Conservation (phyloP, 257 asterid species). For the Solanum paucissectum region DNA sequence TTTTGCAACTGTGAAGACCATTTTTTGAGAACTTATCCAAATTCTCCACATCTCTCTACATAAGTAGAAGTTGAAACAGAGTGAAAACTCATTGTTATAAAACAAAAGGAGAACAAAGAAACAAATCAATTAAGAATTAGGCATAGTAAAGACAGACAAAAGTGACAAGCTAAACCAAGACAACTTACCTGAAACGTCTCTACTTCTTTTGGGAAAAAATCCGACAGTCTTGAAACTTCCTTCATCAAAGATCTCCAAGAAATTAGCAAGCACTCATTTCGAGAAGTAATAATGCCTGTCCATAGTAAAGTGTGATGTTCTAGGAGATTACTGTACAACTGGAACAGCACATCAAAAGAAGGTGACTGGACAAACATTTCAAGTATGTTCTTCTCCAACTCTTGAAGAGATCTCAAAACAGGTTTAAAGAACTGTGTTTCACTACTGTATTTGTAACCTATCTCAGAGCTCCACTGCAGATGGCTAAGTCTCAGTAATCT, state of each 20-base stretch:
- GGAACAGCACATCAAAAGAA: constrained; percentile 45
- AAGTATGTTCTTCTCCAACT: constrained; percentile 56
- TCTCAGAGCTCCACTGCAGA: constrained; percentile 72
- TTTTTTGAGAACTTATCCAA: constrained; percentile 24
- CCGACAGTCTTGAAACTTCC: constrained; percentile 32
- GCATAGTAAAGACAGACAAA: background rate
- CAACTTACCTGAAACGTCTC: constrained; percentile 46
- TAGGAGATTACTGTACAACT: constrained; percentile 44
- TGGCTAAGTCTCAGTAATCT: constrained; percentile 53
- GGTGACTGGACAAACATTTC: constrained; percentile 41
- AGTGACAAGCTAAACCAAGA: constrained; percentile 2
- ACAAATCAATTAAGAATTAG: background rate
- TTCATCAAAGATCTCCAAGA: constrained; percentile 55
- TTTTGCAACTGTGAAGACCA: constrained; percentile 39
- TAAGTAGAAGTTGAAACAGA: background rate
- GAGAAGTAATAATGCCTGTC: constrained; percentile 38
- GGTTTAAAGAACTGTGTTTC: constrained; percentile 26
- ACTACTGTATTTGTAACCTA: background rate
- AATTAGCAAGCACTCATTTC: constrained; percentile 33
- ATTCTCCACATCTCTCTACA: constrained; percentile 38
- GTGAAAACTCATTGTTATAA: background rate
- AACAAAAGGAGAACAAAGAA: background rate
- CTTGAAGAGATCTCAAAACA: constrained; percentile 35
- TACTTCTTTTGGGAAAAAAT: constrained; percentile 45
- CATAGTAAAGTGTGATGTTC: constrained; percentile 73